These are phyloP conservation scores for Cytospora chrysosperma DNA, from an alignment of 2,329 filamentous ascomycete genomes.

Conservation along the genomic window DNA sequence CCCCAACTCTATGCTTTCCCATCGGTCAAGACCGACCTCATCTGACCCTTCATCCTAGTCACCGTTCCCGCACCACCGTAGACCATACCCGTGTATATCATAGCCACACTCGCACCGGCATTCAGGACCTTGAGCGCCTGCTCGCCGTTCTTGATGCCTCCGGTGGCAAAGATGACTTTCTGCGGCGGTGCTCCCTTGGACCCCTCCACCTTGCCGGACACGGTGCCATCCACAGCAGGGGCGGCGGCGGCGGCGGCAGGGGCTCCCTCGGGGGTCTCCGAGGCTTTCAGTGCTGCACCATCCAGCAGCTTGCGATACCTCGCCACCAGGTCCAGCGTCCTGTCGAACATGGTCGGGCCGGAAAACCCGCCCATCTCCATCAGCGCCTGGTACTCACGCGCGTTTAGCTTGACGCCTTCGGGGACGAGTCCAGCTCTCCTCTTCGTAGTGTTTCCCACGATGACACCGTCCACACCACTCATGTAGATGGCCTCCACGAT, in stretches of 20 bases:
- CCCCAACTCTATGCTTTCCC: slow-evolving; percentile 11
- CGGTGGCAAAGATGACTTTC: slow-evolving; percentile 91
- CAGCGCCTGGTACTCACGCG: slow-evolving; percentile 65
- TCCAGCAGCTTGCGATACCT: slow-evolving; percentile 74
- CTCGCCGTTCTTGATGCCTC: slow-evolving; percentile 84
- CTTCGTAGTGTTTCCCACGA: slow-evolving; percentile 97
- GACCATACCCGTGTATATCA: slow-evolving; percentile 79
- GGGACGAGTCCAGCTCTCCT: slow-evolving; percentile 71
- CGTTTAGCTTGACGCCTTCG: slow-evolving; percentile 60
- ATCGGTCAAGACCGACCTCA: slow-evolving; percentile 43
- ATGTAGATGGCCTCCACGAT: slow-evolving; percentile 82
- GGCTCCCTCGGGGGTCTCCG: slow-evolving; percentile 29
- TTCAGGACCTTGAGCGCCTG: slow-evolving; percentile 81
- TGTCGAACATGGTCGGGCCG: slow-evolving; percentile 82
- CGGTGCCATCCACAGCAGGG: slow-evolving; percentile 36
- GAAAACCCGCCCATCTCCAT: slow-evolving; percentile 85
- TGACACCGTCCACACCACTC: slow-evolving; percentile 89
- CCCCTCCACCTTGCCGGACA: slow-evolving; percentile 32
- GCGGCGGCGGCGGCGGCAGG: slow-evolving; percentile 36
- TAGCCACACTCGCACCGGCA: slow-evolving; percentile 85
- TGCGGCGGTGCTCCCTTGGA: slow-evolving; percentile 36
- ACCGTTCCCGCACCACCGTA: slow-evolving; percentile 65
- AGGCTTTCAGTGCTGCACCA: slow-evolving; percentile 41
- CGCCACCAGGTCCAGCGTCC: slow-evolving; percentile 74
- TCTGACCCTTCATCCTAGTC: slow-evolving; percentile 64